These are phyloP conservation scores for Wallemia hederae DNA, from an alignment of 1,284 basidiomycete genomes.

Conservation along the genomic window DNA sequence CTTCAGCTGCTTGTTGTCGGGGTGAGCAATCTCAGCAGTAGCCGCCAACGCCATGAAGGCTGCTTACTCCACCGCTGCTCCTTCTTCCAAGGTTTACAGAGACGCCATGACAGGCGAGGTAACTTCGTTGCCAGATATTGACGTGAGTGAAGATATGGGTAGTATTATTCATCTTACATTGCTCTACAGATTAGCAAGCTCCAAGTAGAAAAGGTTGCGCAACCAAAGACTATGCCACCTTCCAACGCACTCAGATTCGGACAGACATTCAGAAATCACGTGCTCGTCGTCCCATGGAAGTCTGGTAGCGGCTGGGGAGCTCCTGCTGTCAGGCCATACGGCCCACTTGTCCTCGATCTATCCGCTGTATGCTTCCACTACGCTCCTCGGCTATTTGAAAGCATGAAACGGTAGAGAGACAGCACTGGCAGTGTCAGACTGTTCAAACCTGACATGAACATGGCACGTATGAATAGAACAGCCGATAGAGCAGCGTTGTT, in stretches of 20 bases:
- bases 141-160: too few relatives aligned
- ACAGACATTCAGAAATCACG: slow-evolving; percentile 53
- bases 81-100: slow-evolving; percentile 1
- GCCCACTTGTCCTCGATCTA: slow-evolving; percentile 44
- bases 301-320: slow-evolving; percentile 42
- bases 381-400: slow-evolving; percentile 66
- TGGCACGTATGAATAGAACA: slow-evolving; percentile 40
- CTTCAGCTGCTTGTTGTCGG: too few relatives aligned
- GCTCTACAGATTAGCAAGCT: slow-evolving; percentile 24
- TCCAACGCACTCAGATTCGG: slow-evolving; percentile 32
- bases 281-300: slow-evolving; percentile 62
- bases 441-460: slow-evolving; percentile 96
- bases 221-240: slow-evolving; percentile 26
- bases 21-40: too few relatives aligned
- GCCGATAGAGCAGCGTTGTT: slow-evolving; percentile 36
- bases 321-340: slow-evolving; percentile 59
- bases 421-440: slow-evolving; percentile 47
- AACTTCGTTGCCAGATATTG: slow-evolving; percentile 20
- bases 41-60: not conserved
- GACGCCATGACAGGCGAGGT: slow-evolving; percentile 24
- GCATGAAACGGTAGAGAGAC: slow-evolving; percentile 81
- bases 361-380: slow-evolving; percentile 78
- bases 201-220: slow-evolving; percentile 22
- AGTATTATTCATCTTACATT: too few relatives aligned
- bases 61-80: not conserved